Evolutionary conservation across 352 stramenopile species (phyloP), one percentile per base, ranked within the genome.

Genomic region (Globisporangium rhizosaccharum): DNA sequence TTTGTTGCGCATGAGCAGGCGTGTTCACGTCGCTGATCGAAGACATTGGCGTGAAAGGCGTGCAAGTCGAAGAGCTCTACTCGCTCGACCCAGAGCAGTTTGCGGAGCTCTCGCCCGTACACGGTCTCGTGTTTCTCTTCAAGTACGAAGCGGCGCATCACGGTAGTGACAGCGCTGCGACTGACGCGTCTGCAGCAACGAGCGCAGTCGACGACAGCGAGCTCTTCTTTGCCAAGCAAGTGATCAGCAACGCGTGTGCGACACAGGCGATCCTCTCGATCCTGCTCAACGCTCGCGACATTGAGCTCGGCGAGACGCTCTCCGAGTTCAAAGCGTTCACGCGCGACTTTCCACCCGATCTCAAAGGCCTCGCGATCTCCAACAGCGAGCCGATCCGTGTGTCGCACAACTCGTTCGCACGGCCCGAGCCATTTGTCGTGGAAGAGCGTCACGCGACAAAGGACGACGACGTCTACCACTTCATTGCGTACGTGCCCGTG

Each of bases 191-290:
- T 66, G 3, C 59, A 83, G 26, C 70, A 61, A 23, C 49, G 11
- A 67, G 61, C 42, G 63, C 67, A 0, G 58, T 57, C 2, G 69
- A 80, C 59, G 74, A 81, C 63, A 79, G 68, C 25, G 75, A 71
- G 2, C 59, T 99, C 6, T 99, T 98, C 74, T 99, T 98, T 78
- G 94, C 95, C n/a, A 96, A 96, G 60, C 87, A 96, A 71, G 84
- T 97, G n/a, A 97, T 98, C 47, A 94, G 69, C 56, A 99, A 99
- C 72, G 96, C 96, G 10, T 98, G 96, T 65, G 95, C 93, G 18
- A 99, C 96, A 12, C 94, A 99, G 66, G 96, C 96, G 14, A 97
- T 99, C 63, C 68, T 99, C n/a, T 95, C 82, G 48, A 95, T 99
- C 50, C 66, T 99, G 11, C 71, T 98, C n/a, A 99, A 98, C 73